Percentiles rank a stretch among this genome's conserved stretches.
Evolutionary conservation across 345 rosid species (phyloP).

Genomic region (Ailanthus altissimus): DNA sequence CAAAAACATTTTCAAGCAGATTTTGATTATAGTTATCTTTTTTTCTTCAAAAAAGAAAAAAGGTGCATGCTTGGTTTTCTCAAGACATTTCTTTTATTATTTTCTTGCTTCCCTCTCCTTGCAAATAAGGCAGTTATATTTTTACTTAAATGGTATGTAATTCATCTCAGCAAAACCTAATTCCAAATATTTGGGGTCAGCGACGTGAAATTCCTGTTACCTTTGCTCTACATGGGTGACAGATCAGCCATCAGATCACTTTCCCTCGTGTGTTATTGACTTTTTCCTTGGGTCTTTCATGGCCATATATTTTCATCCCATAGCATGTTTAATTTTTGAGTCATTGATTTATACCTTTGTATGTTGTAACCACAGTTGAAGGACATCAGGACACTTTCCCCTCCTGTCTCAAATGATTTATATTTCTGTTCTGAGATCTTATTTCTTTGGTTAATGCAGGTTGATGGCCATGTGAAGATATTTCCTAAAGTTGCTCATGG

Average conservation of each 20-base stretch:
- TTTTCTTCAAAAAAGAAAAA: too few relatives aligned
- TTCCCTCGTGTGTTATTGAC: background rate
- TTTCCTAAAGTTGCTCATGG: slow-evolving; percentile 75
- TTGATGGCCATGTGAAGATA: slow-evolving; percentile 61
- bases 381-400: background rate
- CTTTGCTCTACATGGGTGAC: background rate
- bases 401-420: background rate
- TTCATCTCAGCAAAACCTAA: background rate
- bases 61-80: too few relatives aligned
- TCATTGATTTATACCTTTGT: background rate
- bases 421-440: background rate
- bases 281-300: background rate
- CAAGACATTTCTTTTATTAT: too few relatives aligned
- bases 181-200: background rate
- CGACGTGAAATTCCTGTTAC: background rate
- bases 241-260: background rate
- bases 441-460: slow-evolving; percentile 35
- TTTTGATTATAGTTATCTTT: too few relatives aligned
- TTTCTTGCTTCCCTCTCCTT: too few relatives aligned
- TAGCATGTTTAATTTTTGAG: background rate
- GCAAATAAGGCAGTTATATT: too few relatives aligned
- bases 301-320: background rate
- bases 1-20: too few relatives aligned
- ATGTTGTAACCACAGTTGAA: background rate
- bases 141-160: too few relatives aligned